These are phyloP conservation scores for Platanthera guangdongensis DNA, from an alignment of 106 monocot genomes.

Conservation along the genomic window DNA sequence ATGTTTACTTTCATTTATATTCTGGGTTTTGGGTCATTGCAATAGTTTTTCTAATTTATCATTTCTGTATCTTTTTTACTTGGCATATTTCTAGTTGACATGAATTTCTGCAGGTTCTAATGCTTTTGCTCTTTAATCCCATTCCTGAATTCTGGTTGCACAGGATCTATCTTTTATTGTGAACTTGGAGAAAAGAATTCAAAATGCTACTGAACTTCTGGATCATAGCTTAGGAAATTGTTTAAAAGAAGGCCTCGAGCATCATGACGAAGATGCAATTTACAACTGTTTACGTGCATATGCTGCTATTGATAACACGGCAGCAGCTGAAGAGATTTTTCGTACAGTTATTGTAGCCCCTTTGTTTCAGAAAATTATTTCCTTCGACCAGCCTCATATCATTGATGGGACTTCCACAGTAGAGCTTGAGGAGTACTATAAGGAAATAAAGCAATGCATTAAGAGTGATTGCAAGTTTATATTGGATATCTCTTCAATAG, in stretches of 20 bases:
- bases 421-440: conserved; percentile 72
- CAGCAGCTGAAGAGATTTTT: conserved; percentile 88
- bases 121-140: conserved; percentile 17
- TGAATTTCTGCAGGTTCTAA: not conserved
- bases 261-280: conserved; percentile 64
- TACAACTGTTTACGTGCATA: conserved; percentile 97
- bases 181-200: conserved; percentile 96
- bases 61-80: not conserved
- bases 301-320: conserved; percentile 87
- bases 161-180: conserved; percentile 93
- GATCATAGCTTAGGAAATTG: conserved; percentile 69
- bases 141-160: conserved; percentile 47
- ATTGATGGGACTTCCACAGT: conserved; percentile 36
- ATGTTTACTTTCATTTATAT: not conserved
- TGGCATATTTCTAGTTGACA: not conserved
- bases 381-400: conserved; percentile 28
- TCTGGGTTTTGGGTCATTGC: not conserved
- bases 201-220: conserved; percentile 48
- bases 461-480: conserved; percentile 86
- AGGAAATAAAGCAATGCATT: conserved; percentile 49
- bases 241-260: conserved; percentile 67
- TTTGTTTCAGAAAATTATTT: conserved; percentile 65
- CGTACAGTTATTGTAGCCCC: conserved; percentile 72
- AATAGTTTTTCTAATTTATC: not conserved
- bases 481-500: conserved; percentile 86